phyloP scores from a whole-genome alignment of 2,329 filamentous ascomycete genomes.

The Cadophora gregata region DNA sequence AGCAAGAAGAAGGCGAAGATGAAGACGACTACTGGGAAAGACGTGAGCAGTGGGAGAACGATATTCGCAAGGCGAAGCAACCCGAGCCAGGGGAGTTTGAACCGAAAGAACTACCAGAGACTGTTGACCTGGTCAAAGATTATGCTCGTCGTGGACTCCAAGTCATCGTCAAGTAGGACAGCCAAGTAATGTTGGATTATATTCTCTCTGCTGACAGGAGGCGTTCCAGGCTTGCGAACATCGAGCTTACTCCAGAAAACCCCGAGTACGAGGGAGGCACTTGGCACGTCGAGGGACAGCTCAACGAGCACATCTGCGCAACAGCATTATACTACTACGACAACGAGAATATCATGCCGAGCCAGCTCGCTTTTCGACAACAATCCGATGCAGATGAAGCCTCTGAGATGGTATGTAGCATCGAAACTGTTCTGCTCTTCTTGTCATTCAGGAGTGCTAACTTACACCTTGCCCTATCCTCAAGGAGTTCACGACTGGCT shows the following conservation, averaged over 20 bases:
- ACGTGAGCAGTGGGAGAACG: conserved; percentile 16
- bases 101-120: neutral
- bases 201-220: neutral
- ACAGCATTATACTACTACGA: conserved; percentile 59
- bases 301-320: conserved; percentile 61
- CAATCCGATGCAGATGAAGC: conserved; percentile 29
- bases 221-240: conserved; percentile 52
- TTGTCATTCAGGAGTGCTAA: neutral
- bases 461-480: neutral
- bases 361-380: conserved; percentile 51
- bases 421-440: too few species aligned
- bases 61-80: conserved; percentile 4
- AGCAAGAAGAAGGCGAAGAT: conserved; percentile 26
- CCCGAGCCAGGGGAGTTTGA: conserved; percentile 28
- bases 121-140: conserved; percentile 20
- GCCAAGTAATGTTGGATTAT: neutral
- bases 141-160: conserved; percentile 53
- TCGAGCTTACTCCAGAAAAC: conserved; percentile 62
- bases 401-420: neutral
- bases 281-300: conserved; percentile 52
- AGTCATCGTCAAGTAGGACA: conserved; percentile 60
- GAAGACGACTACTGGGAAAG: conserved; percentile 26
- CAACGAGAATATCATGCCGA: conserved; percentile 54
- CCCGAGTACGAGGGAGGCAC: conserved; percentile 53
- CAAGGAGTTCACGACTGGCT: conserved; percentile 32